Evolutionary conservation across 306 rosid species (phyloP), one percentile per base, ranked within the genome.

Genomic region (Neltuma alba): DNA sequence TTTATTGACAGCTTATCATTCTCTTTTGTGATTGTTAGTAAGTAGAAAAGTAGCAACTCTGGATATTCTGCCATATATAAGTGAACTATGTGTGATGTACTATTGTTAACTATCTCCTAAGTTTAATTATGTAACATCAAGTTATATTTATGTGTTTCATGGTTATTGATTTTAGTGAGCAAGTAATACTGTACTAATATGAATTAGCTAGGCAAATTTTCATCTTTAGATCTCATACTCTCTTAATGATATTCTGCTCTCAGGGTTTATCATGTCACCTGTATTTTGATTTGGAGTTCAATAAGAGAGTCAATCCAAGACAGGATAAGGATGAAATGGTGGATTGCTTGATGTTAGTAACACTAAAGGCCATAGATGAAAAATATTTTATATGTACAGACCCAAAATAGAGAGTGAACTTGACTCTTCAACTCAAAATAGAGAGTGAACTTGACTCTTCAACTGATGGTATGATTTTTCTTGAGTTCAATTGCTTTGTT

Each of bases 231-330:
- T 77, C 37, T 76, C 77, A 58, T 41, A 54, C 38, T 20, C 68
- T 83, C 76, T 28, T 0, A 66, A 76, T 69, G 70, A 48, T 81
- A 79, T 65, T 31, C 64, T 89, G 72, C 85, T 87, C 73, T 58
- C 92, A 94, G 99, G 97, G 95, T 79, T 86, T 88, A 71, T 95
- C 99, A 12, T 92, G 99, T 78, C 97, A 94, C 82, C 93, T 94
- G 82, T 94, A 94, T 83, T 94, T 94, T 83, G 99, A 94, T 83
- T 79, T 94, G 91, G 97, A 94, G 87, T 92, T 87, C 76, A 83
- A 79, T 77, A 89, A 78, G 82, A 92, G 61, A 76, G 90, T 81
- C 74, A 92, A 92, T 79, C 38, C 36, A 64, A 93, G 83, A 75
- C 92, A 83, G 86, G 74, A 89, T 82, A 97, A 93, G 61, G 89